Percentiles rank a stretch among this genome's conserved stretches.
These are phyloP conservation scores for Anaeromyces robustus DNA, from an alignment of 192 early-diverging fungal species.

Conservation along the genomic window DNA sequence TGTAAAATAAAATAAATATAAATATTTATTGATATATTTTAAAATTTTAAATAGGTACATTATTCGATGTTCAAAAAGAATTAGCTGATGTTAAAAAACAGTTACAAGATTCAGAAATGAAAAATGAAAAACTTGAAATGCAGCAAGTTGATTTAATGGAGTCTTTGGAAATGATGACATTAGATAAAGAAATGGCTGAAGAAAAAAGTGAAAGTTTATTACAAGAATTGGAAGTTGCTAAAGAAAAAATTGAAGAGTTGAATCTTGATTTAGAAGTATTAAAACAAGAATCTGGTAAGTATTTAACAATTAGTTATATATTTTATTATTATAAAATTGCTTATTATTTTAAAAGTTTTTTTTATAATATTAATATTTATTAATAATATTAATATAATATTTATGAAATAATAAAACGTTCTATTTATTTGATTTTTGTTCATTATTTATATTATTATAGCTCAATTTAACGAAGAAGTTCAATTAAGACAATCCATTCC, in stretches of 20 bases:
- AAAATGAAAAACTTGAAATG: slow-evolving; percentile 48
- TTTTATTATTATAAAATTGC: too few species aligned
- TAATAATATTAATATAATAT: too few species aligned
- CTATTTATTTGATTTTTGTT: too few species aligned
- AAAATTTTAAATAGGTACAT: slow-evolving; percentile 26
- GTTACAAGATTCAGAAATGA: slow-evolving; percentile 31
- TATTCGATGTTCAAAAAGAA: slow-evolving; percentile 58
- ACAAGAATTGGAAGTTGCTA: slow-evolving; percentile 50
- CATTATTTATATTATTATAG: background rate
- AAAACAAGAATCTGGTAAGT: slow-evolving; percentile 39
- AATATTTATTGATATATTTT: too few species aligned
- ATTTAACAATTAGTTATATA: background rate
- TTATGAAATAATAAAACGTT: too few species aligned
- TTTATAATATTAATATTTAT: too few species aligned
- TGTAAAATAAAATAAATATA: too few species aligned
- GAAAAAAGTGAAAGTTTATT: slow-evolving; percentile 62
- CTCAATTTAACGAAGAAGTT: slow-evolving; percentile 9
- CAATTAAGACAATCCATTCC: background rate
- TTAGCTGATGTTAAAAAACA: slow-evolving; percentile 39
- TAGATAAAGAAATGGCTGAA: slow-evolving; percentile 88
- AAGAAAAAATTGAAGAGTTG: slow-evolving; percentile 69
- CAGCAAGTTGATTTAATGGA: slow-evolving; percentile 60
- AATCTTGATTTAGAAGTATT: slow-evolving; percentile 48
- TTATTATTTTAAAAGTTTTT: too few species aligned
- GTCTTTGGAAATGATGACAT: slow-evolving; percentile 63